Conservation (phyloP, 352 stramenopile genomes). For the Globisporangium nagaii region DNA sequence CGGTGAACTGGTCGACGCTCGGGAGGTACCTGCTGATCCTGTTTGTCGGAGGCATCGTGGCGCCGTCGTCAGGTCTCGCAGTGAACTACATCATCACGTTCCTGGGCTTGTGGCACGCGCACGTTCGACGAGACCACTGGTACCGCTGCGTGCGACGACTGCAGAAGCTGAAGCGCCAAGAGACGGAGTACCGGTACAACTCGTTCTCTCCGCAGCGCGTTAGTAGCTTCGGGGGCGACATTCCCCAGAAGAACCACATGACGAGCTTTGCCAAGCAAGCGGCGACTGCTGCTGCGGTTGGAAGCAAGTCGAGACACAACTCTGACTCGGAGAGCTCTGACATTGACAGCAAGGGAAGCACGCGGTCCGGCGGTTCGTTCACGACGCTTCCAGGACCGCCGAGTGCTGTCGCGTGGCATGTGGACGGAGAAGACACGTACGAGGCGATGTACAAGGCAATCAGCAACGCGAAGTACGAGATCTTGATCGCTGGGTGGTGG, state of each 20-base stretch:
- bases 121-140: conserved; percentile 82
- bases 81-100: conserved; percentile 81
- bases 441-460: conserved; percentile 86
- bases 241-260: conserved; percentile 13
- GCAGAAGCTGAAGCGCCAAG: conserved; percentile 74
- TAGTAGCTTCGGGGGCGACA: conserved; percentile 32
- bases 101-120: conserved; percentile 74
- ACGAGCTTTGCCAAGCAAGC: conserved; percentile 24
- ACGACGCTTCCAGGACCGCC: conserved; percentile 31
- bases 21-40: conserved; percentile 66
- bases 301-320: conserved; percentile 4
- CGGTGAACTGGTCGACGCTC: conserved; percentile 50
- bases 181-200: conserved; percentile 64
- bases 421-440: conserved; percentile 85
- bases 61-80: conserved; percentile 50
- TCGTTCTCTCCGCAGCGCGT: conserved; percentile 71
- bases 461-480: conserved; percentile 79
- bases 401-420: conserved; percentile 76
- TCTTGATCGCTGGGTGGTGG: conserved; percentile 91
- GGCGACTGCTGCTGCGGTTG: conserved; percentile 6
- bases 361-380: conserved; percentile 55
- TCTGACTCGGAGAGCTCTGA: conserved; percentile 11
- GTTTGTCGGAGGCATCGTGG: conserved; percentile 67
- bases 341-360: conserved; percentile 49
- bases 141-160: conserved; percentile 67